Base-by-base conservation (phyloP, 2,329 filamentous ascomycete genomes). In the Colletotrichum australisinense region DNA sequence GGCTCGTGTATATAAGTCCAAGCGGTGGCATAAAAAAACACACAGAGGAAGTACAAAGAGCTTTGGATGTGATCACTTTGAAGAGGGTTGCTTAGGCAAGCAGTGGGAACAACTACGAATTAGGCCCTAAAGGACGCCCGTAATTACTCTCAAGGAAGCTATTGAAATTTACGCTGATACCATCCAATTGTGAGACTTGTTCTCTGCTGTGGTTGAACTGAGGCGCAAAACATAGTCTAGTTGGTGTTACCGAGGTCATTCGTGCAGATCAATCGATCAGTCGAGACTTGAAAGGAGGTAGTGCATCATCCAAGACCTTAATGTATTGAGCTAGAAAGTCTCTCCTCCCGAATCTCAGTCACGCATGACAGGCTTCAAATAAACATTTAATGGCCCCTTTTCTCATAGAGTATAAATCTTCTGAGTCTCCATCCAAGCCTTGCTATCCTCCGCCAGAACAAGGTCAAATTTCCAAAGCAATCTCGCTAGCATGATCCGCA, bases 401-500 rank as follows among this genome's bases (percentile, higher is more conserved):
- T 65, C 68, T 63, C 68, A 74, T 2, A 74, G 2, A 3, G 62
- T 62, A 9, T 63, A 72, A 12, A 71, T 63, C 68, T 56, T 67
- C 12, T 74, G 68, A 2, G 16, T 63, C 26, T 78, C 71, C 19
- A 84, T 81, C 84, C 85, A 86, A 24, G 79, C 69, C 11, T 74
- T 53, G 30, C 80, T 79, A 24, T 81, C 80, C 5, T 81, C 76
- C 5, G 76, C 77, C 4, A 87, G 77, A 49, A 80, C 76, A 58
- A 87, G 72, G 65, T 88, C 86, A 69, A 88, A 88, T 30, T 84
- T 83, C 69, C 79, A 87, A 4, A 89, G 76, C 14, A 89, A 63
- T 5, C 83, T 81, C 3, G 85, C 81, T 2, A 88, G 75, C 14
- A 88, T 83, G 5, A 88, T 74, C 1, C 86, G 83, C 83, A 89